phyloP scores from a whole-genome alignment of 179 eudicot species.

The Patellifolia procumbens region DNA sequence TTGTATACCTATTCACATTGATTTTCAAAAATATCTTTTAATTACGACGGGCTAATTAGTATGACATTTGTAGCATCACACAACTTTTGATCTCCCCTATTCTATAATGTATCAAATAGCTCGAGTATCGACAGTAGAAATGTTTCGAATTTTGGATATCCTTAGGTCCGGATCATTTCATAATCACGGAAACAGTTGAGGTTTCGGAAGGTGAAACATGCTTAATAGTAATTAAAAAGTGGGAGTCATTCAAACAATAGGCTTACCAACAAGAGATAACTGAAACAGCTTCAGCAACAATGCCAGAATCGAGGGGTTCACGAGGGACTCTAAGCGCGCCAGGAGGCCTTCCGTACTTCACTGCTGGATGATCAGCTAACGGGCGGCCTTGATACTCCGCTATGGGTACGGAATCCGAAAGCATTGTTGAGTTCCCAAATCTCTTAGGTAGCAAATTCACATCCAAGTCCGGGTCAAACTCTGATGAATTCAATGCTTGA shows the following conservation, averaged over 20 bases:
- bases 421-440: constrained; percentile 71
- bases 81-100: no score
- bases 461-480: constrained; percentile 76
- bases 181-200: no score
- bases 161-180: no score
- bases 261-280: constrained; percentile 90
- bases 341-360: constrained; percentile 81
- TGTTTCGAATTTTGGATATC: no score
- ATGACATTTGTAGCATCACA: no score
- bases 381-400: constrained; percentile 86
- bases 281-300: constrained; percentile 80
- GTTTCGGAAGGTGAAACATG: no score
- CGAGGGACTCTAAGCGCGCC: constrained; percentile 64
- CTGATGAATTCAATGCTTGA: constrained; percentile 47
- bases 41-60: no score
- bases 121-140: no score
- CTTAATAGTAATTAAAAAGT: no score
- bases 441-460: constrained; percentile 62
- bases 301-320: constrained; percentile 75
- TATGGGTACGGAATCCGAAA: constrained; percentile 64
- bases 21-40: no score
- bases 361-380: constrained; percentile 70
- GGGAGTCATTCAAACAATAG: not conserved
- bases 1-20: no score
- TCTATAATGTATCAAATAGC: no score